phyloP scores from a whole-genome alignment of 768 basidiomycete genomes.

The Pleurotus eryngii region DNA sequence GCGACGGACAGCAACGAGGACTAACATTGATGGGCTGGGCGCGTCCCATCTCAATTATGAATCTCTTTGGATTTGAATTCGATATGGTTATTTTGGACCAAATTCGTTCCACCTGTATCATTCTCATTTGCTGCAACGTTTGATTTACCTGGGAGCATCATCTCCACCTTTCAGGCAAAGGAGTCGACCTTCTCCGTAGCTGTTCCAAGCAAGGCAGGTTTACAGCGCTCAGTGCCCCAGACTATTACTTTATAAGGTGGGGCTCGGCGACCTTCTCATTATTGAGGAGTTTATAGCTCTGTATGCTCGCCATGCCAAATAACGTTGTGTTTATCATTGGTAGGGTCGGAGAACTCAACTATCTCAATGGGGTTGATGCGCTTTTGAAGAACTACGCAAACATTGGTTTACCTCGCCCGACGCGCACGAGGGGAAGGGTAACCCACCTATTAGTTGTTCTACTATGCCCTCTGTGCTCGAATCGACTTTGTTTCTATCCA shows the following conservation, averaged over 20 bases:
- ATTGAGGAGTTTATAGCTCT: neutral
- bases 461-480: neutral
- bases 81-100: too few relatives aligned
- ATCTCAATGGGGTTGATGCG: neutral
- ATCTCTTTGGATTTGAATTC: too few relatives aligned
- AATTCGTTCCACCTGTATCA: too few relatives aligned
- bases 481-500: neutral
- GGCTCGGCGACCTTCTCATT: too few relatives aligned
- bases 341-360: neutral
- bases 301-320: neutral
- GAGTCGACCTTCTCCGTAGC: too few relatives aligned
- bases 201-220: too few relatives aligned
- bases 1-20: neutral
- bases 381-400: neutral
- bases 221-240: too few relatives aligned
- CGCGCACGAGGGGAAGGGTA: neutral
- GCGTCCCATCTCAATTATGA: too few relatives aligned
- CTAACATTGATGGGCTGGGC: neutral
- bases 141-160: too few relatives aligned
- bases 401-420: neutral
- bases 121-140: too few relatives aligned
- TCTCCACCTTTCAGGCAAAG: too few relatives aligned
- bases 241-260: too few relatives aligned
- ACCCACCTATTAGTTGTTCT: neutral
- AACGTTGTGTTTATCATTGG: neutral